Conservation (phyloP, 1,139 yeast species). For the Wickerhamomyces sp. region DNA sequence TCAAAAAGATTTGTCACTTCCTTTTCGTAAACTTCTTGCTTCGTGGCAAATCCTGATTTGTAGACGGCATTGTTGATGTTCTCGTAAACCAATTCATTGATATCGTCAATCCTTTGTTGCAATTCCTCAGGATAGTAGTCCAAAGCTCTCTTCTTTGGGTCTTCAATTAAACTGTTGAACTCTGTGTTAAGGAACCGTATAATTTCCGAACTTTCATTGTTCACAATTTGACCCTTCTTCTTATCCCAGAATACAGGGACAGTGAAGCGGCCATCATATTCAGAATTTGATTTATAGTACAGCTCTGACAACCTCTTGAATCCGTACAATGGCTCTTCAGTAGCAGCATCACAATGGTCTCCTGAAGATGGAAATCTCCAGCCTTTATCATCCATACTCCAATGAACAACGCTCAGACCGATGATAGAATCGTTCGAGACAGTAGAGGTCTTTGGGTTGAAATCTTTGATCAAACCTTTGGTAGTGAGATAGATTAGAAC, state of each 20-base stretch:
- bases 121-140: slow-evolving; percentile 60
- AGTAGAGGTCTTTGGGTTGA: slow-evolving; percentile 24
- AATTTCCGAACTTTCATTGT: slow-evolving; percentile 86
- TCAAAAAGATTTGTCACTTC: slow-evolving; percentile 64
- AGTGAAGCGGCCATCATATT: slow-evolving; percentile 77
- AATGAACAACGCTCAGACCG: slow-evolving; percentile 76
- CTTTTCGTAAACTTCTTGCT: slow-evolving; percentile 74
- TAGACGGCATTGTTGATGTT: slow-evolving; percentile 91
- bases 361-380: slow-evolving; percentile 70
- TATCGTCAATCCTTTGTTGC: slow-evolving; percentile 58
- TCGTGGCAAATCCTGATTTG: slow-evolving; percentile 86
- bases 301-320: slow-evolving; percentile 58
- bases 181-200: slow-evolving; percentile 76
- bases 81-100: slow-evolving; percentile 83
- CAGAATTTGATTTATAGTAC: slow-evolving; percentile 70
- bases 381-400: slow-evolving; percentile 81
- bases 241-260: slow-evolving; percentile 94
- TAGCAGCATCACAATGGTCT: slow-evolving; percentile 46
- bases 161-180: slow-evolving; percentile 47
- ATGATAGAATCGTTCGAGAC: slow-evolving; percentile 34
- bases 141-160: slow-evolving; percentile 43
- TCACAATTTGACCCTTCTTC: slow-evolving; percentile 75
- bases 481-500: slow-evolving; percentile 70
- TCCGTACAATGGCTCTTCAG: slow-evolving; percentile 65
- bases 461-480: slow-evolving; percentile 63